A percentile compares a stretch with the other conserved stretches of the same genome.
phyloP scores from a whole-genome alignment of 495 filamentous ascomycete genomes.

The Apodospora peruviana region DNA sequence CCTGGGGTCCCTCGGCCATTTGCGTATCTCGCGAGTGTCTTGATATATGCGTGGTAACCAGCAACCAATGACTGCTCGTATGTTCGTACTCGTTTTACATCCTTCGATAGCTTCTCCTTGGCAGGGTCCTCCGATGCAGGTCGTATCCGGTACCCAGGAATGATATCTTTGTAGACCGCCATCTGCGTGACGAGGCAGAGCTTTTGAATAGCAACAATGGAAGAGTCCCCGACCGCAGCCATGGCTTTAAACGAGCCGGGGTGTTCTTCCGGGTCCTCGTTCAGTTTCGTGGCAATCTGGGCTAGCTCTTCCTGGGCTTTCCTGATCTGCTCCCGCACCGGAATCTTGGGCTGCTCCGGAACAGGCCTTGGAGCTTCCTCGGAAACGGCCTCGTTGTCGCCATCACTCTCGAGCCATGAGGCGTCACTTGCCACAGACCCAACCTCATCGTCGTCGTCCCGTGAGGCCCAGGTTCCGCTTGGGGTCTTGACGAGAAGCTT shows the following conservation, averaged over 20 bases:
- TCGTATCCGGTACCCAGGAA: constrained; percentile 91
- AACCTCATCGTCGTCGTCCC: constrained; percentile 39
- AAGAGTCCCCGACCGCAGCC: constrained; percentile 64
- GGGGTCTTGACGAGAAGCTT: constrained; percentile 80
- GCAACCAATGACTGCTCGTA: constrained; percentile 81
- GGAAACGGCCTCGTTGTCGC: constrained; percentile 33
- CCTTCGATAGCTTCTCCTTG: constrained; percentile 79
- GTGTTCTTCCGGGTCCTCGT: constrained; percentile 92
- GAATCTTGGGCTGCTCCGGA: constrained; percentile 55
- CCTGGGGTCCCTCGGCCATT: constrained; percentile 36
- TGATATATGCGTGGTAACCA: constrained; percentile 78
- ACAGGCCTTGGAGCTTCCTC: constrained; percentile 28
- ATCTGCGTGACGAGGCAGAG: constrained; percentile 78
- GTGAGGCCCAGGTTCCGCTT: constrained; percentile 59
- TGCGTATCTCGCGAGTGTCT: constrained; percentile 59
- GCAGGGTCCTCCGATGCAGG: constrained; percentile 67
- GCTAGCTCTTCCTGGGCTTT: constrained; percentile 92
- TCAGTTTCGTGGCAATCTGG: constrained; percentile 70
- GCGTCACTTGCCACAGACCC: constrained; percentile 47
- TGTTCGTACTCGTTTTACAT: constrained; percentile 70
- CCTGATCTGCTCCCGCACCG: constrained; percentile 69
- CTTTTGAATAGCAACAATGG: constrained; percentile 70
- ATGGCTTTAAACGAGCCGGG: constrained; percentile 69
- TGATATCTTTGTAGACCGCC: constrained; percentile 91
- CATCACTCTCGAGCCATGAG: constrained; percentile 46